phyloP scores from a whole-genome alignment of 202 grass and related monocot genomes.

The Dendrocalamus latiflorus region DNA sequence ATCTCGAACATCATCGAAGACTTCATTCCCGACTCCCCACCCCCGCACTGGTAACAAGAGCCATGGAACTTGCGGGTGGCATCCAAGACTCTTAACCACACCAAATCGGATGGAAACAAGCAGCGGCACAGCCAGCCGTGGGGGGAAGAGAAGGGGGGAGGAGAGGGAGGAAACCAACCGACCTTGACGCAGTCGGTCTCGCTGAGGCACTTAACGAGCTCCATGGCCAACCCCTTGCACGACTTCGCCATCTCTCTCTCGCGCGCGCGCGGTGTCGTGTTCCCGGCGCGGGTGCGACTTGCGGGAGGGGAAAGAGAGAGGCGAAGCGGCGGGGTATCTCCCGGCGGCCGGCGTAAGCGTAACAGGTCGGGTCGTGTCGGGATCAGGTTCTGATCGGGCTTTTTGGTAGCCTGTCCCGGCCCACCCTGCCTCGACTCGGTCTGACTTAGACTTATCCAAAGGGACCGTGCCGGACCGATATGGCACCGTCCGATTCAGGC shows the following conservation, averaged over 20 bases:
- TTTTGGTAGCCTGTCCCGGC: background rate
- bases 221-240: slow-evolving; percentile 92
- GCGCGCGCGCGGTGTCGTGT: background rate
- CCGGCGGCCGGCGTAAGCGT: background rate
- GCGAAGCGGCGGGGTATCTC: background rate
- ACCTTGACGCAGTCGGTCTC: slow-evolving; percentile 92
- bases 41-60: background rate
- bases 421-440: background rate
- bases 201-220: slow-evolving; percentile 98
- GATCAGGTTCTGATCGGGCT: background rate
- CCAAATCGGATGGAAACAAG: background rate
- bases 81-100: background rate
- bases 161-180: background rate
- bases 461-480: too few relatives aligned
- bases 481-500: too few relatives aligned
- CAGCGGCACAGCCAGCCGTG: background rate
- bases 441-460: background rate
- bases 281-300: background rate
- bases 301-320: slow-evolving; percentile 11
- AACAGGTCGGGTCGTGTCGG: background rate
- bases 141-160: background rate
- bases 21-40: background rate
- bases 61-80: background rate
- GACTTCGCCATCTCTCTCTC: slow-evolving; percentile 58
- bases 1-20: background rate